Percentiles rank a stretch among this genome's conserved stretches.
Evolutionary conservation across 176 grass and related monocot species (phyloP).

Genomic region (Bonia amplexicaulis): DNA sequence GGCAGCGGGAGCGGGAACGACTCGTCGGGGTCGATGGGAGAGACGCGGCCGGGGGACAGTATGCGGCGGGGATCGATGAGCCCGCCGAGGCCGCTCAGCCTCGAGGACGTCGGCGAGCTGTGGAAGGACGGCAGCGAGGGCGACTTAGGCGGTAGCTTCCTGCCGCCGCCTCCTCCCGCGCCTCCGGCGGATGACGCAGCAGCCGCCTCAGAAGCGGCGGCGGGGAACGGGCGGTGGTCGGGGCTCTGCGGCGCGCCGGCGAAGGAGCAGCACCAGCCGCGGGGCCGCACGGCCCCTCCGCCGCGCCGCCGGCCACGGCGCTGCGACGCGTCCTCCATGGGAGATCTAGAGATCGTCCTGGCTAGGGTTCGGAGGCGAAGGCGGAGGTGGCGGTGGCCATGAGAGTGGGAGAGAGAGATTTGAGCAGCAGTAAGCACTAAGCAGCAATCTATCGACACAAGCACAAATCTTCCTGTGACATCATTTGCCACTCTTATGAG

Average conservation of each 20-base stretch:
- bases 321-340: conserved; percentile 19
- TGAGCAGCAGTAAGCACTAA: not conserved
- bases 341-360: not conserved
- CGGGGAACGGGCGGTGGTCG: conserved; percentile 26
- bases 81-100: conserved; percentile 35
- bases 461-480: no score
- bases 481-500: no score
- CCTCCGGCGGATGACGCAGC: not conserved
- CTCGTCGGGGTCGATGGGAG: conserved; percentile 67
- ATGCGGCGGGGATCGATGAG: conserved; percentile 72
- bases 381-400: not conserved
- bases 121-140: conserved; percentile 39
- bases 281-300: conserved; percentile 7
- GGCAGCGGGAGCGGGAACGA: conserved; percentile 1
- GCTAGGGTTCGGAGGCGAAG: not conserved
- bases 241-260: conserved; percentile 44
- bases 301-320: not conserved
- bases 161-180: not conserved
- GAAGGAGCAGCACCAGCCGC: conserved; percentile 68
- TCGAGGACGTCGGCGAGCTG: conserved; percentile 50
- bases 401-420: not conserved
- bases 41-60: conserved; percentile 65
- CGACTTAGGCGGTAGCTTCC: conserved; percentile 47
- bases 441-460: not conserved
- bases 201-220: not conserved